Conservation (phyloP, 306 rosid species). For the Trifolium repens region DNA sequence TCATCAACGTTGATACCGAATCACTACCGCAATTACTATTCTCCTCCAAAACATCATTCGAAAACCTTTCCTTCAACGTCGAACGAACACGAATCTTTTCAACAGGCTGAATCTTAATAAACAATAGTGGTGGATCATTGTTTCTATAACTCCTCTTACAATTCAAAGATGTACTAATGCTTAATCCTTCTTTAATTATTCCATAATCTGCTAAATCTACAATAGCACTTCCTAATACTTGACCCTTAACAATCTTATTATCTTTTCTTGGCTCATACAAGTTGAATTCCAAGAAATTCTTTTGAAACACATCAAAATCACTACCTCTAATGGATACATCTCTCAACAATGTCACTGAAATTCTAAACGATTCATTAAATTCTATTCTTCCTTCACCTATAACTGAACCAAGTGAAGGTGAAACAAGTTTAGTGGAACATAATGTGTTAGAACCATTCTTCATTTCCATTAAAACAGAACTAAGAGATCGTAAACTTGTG, state of each 20-base stretch:
- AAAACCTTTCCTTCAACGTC: slow-evolving; percentile 53
- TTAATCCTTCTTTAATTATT: slow-evolving; percentile 60
- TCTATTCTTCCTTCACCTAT: slow-evolving; percentile 85
- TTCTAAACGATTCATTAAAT: slow-evolving; percentile 73
- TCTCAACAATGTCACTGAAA: slow-evolving; percentile 65
- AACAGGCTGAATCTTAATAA: slow-evolving; percentile 66
- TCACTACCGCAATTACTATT: slow-evolving; percentile 57
- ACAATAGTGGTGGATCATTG: slow-evolving; percentile 72
- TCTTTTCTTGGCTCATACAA: slow-evolving; percentile 87
- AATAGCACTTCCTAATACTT: slow-evolving; percentile 72
- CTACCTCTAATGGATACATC: slow-evolving; percentile 68
- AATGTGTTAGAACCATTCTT: slow-evolving; percentile 73
- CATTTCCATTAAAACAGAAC: slow-evolving; percentile 82
- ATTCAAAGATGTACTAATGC: slow-evolving; percentile 62
- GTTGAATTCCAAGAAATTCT: slow-evolving; percentile 80
- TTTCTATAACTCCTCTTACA: slow-evolving; percentile 85
- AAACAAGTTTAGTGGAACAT: slow-evolving; percentile 68
- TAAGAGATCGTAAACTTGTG: slow-evolving; percentile 71
- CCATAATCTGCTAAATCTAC: slow-evolving; percentile 88
- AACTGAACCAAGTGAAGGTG: slow-evolving; percentile 71
- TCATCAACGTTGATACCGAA: slow-evolving; percentile 66
- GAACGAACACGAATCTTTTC: slow-evolving; percentile 51
- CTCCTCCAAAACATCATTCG: slow-evolving; percentile 47
- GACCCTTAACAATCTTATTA: slow-evolving; percentile 73
- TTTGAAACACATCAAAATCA: slow-evolving; percentile 62